Percentiles rank a stretch among this genome's conserved stretches.
phyloP scores from a whole-genome alignment of 306 rosid species.

The Quercus variabilis region DNA sequence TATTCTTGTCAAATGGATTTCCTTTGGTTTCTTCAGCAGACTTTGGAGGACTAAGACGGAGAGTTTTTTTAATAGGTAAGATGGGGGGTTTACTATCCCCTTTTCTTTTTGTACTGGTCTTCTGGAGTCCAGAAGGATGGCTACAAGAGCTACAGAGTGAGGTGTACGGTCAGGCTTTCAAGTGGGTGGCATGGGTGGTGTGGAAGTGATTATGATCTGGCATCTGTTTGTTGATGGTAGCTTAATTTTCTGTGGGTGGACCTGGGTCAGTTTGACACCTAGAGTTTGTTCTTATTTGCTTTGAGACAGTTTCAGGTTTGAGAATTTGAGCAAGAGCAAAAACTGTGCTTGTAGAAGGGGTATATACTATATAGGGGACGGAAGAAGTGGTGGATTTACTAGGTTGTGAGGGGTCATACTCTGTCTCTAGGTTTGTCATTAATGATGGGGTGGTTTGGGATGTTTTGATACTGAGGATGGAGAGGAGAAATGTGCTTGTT shows the following conservation, averaged over 20 bases:
- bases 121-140: neutral
- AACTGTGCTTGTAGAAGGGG: neutral
- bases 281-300: no score
- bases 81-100: neutral
- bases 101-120: neutral
- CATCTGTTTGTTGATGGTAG: no score
- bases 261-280: no score
- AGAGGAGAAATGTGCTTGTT: no score
- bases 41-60: neutral
- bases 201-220: neutral
- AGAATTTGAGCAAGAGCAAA: neutral
- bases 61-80: no score
- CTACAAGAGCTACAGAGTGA: neutral
- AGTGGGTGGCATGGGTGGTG: neutral
- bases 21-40: neutral
- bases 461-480: neutral
- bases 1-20: neutral
- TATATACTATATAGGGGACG: neutral
- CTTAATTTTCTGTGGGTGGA: no score
- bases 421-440: neutral
- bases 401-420: neutral
- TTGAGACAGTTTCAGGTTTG: neutral
- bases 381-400: neutral
- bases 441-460: neutral
- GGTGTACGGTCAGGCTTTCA: neutral